These are phyloP conservation scores for Talaromyces sp. DNA, from an alignment of 2,329 filamentous ascomycete genomes.

Conservation along the genomic window DNA sequence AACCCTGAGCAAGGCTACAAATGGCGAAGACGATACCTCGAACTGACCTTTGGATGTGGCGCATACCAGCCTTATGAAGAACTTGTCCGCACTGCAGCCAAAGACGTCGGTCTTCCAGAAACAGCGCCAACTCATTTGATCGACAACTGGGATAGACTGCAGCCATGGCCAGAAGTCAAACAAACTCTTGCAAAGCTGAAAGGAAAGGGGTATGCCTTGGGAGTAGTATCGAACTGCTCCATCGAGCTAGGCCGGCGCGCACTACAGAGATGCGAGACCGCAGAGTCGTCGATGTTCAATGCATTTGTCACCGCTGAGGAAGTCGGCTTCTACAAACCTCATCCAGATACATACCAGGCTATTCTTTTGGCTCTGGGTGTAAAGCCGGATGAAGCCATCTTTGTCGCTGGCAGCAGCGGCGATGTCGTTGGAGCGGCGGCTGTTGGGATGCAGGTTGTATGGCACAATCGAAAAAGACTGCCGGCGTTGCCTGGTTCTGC, in stretches of 20 bases:
- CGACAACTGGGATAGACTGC: slow-evolving; percentile 27
- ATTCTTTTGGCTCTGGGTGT: slow-evolving; percentile 30
- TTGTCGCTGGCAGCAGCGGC: slow-evolving; percentile 41
- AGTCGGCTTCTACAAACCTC: slow-evolving; percentile 41
- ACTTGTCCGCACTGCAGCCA: slow-evolving; percentile 28
- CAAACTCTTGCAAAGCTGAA: slow-evolving; percentile 23
- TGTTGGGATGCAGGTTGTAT: slow-evolving; percentile 41
- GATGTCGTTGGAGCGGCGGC: slow-evolving; percentile 39
- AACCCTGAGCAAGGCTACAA: slow-evolving; percentile 21
- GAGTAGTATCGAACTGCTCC: slow-evolving; percentile 41
- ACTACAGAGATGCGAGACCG: slow-evolving; percentile 16
- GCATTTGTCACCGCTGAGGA: slow-evolving; percentile 39
- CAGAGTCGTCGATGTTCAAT: slow-evolving; percentile 27
- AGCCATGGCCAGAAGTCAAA: slow-evolving; percentile 25
- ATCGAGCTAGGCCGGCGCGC: slow-evolving; percentile 26
- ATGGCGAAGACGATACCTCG: slow-evolving; percentile 40
- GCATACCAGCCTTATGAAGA: slow-evolving; percentile 30
- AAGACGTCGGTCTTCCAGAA: slow-evolving; percentile 24
- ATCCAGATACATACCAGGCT: slow-evolving; percentile 31
- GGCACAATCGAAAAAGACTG: slow-evolving; percentile 32
- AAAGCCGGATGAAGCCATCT: slow-evolving; percentile 28
- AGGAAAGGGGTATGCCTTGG: slow-evolving; percentile 30
- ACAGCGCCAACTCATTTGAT: slow-evolving; percentile 30
- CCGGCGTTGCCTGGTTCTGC: slow-evolving; percentile 15
- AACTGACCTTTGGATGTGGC: slow-evolving; percentile 36